Base-by-base conservation (phyloP, 495 filamentous ascomycete genomes). In the Annulohypoxylon bovei region DNA sequence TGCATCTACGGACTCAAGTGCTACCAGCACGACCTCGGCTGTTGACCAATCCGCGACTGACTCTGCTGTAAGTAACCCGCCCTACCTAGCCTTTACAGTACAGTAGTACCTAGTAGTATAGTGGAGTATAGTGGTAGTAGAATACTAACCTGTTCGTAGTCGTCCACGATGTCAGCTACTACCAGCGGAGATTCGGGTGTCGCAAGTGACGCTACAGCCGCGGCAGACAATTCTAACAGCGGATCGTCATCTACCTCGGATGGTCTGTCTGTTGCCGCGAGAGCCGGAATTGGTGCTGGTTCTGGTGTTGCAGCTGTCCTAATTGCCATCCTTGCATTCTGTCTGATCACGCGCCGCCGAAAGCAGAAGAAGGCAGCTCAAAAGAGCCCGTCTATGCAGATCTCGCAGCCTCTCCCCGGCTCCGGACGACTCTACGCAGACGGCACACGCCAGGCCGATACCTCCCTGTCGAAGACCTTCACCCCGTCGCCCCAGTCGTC, bases 251-350 rank as follows among this genome's bases (percentile, higher is more conserved):
- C 44, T 12, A 25, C 9, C 11, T n/a, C 49, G n/a, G 11, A 49
- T 20, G 75, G 72, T 0, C 61, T 84, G 14, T 71, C 71, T 12
- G 72, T 74, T 5, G 79, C 76, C 4, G 82, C 74, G 0, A 77
- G 82, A 75, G 79, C 79, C 32, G 83, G 83, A 33, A 80, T 84
- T 57, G 82, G 79, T 4, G 78, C 81, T 33, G 82, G 80, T 25
- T 69, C 73, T 28, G 79, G 70, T 7, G 80, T 75, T 11, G 81
- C 63, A 20, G 77, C 62, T 3, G 62, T 80, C 12, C 67, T 78
- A 11, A 27, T 81, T 3, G 40, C 71, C 14, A 68, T 76, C 11
- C n/a, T 79, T 6, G 73, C 55, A 3, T 60, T 67, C 25, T 81
- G 63, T 16, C 12, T 80, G 9, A 46, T 78, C 46, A 27, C 80